Conservation (phyloP, 129 eudicot species). For the Flaveria bidentis region DNA sequence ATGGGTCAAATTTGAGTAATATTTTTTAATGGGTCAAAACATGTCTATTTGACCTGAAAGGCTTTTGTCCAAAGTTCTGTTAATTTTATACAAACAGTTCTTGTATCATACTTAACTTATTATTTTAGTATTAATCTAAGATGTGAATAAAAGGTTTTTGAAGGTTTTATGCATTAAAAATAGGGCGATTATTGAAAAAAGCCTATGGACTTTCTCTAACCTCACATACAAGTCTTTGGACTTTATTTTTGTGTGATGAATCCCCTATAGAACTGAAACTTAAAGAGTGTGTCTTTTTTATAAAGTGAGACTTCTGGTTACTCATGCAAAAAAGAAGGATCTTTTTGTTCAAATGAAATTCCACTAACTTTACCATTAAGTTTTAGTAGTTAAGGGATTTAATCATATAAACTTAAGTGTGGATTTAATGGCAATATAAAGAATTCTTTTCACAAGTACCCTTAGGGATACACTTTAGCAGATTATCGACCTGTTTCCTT, state of each 20-base stretch:
- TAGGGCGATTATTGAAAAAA: neutral
- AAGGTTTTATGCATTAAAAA: neutral
- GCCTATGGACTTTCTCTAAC: neutral
- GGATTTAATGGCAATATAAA: neutral
- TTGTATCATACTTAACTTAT: neutral
- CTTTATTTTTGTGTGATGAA: neutral
- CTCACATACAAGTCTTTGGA: neutral
- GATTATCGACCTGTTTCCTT: neutral
- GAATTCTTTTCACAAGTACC: neutral
- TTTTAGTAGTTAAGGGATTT: neutral
- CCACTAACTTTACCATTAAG: neutral
- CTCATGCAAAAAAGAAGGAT: constrained; percentile 6
- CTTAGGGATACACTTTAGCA: neutral
- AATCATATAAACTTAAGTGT: neutral
- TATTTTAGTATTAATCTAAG: neutral
- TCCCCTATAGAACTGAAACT: neutral
- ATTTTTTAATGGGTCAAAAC: neutral
- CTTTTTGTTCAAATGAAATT: neutral
- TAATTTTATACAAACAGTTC: neutral
- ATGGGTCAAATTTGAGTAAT: neutral
- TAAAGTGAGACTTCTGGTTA: neutral
- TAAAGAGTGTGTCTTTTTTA: neutral
- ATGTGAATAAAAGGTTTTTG: neutral
- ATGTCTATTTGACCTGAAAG: neutral
- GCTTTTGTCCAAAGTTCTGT: neutral